Base-by-base conservation (phyloP, 2,329 filamentous ascomycete species). In the Chrysoporthe puriensis region DNA sequence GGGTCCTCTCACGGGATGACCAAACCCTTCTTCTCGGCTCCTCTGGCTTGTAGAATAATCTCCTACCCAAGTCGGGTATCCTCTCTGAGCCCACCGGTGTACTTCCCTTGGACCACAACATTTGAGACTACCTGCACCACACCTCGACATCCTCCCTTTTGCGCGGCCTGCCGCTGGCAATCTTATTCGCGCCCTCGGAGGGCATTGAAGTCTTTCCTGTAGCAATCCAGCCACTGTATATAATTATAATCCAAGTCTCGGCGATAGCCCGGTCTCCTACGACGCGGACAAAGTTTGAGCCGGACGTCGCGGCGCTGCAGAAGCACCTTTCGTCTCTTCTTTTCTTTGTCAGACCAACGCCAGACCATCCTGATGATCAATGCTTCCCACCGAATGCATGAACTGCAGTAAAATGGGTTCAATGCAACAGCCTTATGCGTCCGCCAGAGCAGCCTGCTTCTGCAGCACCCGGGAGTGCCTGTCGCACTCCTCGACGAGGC, bases 401-500 rank as follows among this genome's bases (percentile, higher is more conserved):
- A 11, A 5, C 6, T 21, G 34, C 18, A 7, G 16, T 26, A 21
- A 21, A 14, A 14, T 13, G 5, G 9, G 4, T 11, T 11, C 26
- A 5, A 11, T 26, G 21, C 50, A 7, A 21, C 4, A 14, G 26
- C 1, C 11, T 54, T 67, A 69, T 42, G 68, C 74, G 18, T 88
- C 86, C 48, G 80, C 81, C 77, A 98, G 81, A 76, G 96, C 94
- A 73, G 94, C 92, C 79, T 93, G 88, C 77, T 97, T 90, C 74
- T 93, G 89, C 76, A 98, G 80, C 73, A 85, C 83, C 72, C 96
- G 87, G 62, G 94, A 97, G 81, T 98, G 93, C 74, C 96, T 86
- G 78, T 97, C 92, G 57, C 97, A 89, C 79, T 98, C 94, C 78
- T 94, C 92, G 67, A 95, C 85, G 26, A 98, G 87, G 75, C 94